Conservation (phyloP, 108 stramenopile genomes). For the Nannochloropsis gaditana region DNA sequence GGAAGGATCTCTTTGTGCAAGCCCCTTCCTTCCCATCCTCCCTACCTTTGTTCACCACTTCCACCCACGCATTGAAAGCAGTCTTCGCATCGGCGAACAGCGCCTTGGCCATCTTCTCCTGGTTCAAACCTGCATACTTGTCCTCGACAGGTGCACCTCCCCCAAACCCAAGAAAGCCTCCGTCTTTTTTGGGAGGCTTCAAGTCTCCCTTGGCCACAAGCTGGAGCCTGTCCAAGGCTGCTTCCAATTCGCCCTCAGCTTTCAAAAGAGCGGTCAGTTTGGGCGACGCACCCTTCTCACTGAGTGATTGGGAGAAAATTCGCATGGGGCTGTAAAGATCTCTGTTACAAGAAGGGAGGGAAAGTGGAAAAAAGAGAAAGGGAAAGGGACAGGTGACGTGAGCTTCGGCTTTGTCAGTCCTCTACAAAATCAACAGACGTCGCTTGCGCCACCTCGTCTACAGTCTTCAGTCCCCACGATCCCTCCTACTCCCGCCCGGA, state of each 20-base stretch:
- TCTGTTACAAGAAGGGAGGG: not conserved
- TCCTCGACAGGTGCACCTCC: not conserved
- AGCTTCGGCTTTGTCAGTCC: not conserved
- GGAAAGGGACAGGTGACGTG: not conserved
- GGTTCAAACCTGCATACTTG: constrained; percentile 15
- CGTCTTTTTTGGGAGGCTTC: constrained; percentile 5
- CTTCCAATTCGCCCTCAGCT: not conserved
- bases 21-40: not conserved
- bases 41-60: not conserved
- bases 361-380: not conserved
- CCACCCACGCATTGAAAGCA: not conserved
- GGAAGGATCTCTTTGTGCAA: not conserved
- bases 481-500: not conserved
- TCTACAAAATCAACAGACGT: too few species aligned
- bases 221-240: not conserved
- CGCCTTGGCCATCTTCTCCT: constrained; percentile 1
- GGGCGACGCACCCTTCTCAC: constrained; percentile 15
- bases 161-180: not conserved
- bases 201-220: constrained; percentile 16
- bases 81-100: not conserved
- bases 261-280: not conserved
- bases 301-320: not conserved
- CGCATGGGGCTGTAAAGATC: not conserved
- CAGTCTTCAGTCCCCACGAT: too few species aligned
- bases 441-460: too few species aligned